These are phyloP conservation scores for Colletotrichum viniferum DNA, from an alignment of 2,329 filamentous ascomycete species.

Conservation along the genomic window DNA sequence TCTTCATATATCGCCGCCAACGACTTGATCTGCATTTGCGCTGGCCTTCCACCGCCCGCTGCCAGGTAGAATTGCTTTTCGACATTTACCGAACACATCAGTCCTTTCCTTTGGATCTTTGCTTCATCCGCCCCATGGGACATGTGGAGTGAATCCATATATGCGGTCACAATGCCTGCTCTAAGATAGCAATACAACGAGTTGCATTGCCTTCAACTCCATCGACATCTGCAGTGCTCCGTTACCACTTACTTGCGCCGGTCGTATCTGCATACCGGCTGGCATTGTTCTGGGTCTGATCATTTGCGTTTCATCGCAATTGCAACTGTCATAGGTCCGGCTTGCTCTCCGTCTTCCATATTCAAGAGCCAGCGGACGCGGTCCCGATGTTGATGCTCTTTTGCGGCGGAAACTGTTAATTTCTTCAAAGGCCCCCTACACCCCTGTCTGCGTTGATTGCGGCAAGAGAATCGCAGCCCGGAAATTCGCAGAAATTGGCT, in stretches of 20 bases:
- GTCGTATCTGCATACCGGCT: background rate
- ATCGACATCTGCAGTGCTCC: background rate
- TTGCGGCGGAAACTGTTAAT: background rate
- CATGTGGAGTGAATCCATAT: background rate
- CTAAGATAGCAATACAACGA: background rate
- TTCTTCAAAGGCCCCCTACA: background rate
- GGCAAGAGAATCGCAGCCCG: background rate
- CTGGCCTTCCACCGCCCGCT: background rate
- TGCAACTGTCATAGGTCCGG: background rate
- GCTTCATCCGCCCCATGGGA: background rate
- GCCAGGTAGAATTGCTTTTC: background rate
- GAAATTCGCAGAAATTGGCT: background rate
- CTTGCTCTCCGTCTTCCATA: background rate
- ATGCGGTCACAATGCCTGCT: background rate
- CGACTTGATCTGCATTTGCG: background rate
- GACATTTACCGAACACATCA: background rate
- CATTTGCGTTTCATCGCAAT: background rate
- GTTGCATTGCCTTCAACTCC: background rate
- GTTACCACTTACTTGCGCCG: background rate
- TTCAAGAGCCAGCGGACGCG: background rate
- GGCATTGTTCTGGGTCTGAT: background rate
- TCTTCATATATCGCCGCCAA: background rate
- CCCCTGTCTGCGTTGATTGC: background rate
- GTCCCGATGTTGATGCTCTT: background rate
- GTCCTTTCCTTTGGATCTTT: background rate